Evolutionary conservation across 148 eudicot genomes (phyloP).

Genomic region (Chenopodium formosanum): DNA sequence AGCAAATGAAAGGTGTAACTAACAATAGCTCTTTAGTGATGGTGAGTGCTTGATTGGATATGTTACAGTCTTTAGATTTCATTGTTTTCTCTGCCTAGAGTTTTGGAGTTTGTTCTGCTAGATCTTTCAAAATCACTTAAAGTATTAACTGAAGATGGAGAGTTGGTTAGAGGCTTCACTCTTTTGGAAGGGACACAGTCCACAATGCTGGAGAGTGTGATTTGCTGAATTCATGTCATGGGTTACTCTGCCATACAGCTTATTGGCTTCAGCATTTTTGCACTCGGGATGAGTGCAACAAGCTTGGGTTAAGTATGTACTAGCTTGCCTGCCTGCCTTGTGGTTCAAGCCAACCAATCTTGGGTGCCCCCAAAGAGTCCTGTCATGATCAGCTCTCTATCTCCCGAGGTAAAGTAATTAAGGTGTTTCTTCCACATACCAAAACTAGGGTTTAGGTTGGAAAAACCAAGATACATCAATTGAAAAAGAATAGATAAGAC

Average conservation of each 20-base stretch:
- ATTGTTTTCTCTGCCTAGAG: background rate
- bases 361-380: background rate
- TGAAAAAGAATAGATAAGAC: background rate
- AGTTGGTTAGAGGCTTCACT: background rate
- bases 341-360: background rate
- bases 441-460: background rate
- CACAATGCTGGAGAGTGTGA: background rate
- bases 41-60: background rate
- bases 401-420: background rate
- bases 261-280: background rate
- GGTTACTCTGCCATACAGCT: background rate
- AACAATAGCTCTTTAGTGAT: background rate
- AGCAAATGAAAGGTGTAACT: background rate
- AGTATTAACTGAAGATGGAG: background rate
- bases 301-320: background rate
- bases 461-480: too few relatives aligned
- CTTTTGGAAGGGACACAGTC: background rate
- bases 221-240: background rate
- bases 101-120: background rate
- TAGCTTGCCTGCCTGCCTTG: background rate
- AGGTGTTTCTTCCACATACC: background rate
- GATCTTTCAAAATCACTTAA: background rate
- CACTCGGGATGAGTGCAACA: background rate
- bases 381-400: background rate
- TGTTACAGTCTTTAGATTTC: background rate